Base-by-base conservation (phyloP, 2,329 filamentous ascomycete genomes). In the Nannizziopsis barbatae region DNA sequence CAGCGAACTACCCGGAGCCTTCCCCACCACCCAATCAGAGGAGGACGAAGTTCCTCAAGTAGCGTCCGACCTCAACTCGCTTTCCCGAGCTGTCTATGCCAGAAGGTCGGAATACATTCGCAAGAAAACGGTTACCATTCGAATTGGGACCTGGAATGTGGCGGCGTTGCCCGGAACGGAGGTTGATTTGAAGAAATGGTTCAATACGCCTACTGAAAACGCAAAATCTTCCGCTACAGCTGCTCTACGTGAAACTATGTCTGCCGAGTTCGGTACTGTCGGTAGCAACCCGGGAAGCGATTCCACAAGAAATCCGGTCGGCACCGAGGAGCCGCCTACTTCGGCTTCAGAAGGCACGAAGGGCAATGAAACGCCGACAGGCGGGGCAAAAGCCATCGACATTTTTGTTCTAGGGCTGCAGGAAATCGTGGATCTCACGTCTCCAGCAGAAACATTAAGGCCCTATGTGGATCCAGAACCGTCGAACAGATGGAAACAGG, bases 111-210 rank as follows among this genome's bases (percentile, higher is more conserved):
- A 96, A 64, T 98, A 89, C 63, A 83, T 84, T 20, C 78, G 81
- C 33, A 77, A 81, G 38, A 81, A 81, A 62, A 76, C 76, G 44
- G 79, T 95, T 57, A 82, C 81, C 55, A 77, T 98, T 65, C 95
- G 95, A 67, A 76, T 98, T 45, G 92, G 90, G 37, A 84, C 86
- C 0, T 98, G 92, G 92, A 98, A 98, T 66, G 86, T 95, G 12
- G 92, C 88, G 3, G 81, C 83, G 1, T 81, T 84, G 55, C 80
- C 85, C 10, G 87, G 85, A 18, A 88, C 87, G 0, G 88, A 95
- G 64, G 85, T 86, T 56, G 92, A 96, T 61, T 70, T 98, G 4
- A 84, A 80, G 6, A 79, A 77, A 30, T 98, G 92, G 92, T 95
- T 98, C 62, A 69, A 71, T 14, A 65, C 90, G 41, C 75, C 78